Conservation (phyloP, 225 moss, liverwort and hornwort genomes). For the Antitrichia curtipendula region DNA sequence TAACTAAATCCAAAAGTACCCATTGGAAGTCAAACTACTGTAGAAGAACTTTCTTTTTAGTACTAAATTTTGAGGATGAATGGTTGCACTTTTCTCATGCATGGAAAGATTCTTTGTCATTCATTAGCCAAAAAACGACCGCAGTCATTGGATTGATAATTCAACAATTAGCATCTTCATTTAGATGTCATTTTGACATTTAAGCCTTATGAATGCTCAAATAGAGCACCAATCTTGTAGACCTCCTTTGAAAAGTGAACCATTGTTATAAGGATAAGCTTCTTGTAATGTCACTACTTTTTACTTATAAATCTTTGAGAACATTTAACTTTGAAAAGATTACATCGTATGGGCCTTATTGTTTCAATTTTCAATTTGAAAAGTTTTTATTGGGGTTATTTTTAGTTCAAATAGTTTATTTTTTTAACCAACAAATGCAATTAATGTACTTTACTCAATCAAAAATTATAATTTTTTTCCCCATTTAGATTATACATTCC, state of each 20-base stretch:
- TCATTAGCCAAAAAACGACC: no score
- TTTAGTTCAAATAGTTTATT: neutral
- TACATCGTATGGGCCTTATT: rapidly evolving
- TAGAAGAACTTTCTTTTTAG: no score
- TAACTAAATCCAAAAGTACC: no score
- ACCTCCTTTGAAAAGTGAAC: neutral
- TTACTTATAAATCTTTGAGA: neutral
- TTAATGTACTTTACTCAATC: neutral
- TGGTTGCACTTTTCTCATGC: no score
- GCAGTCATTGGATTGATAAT: no score
- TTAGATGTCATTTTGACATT: neutral
- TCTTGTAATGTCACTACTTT: neutral
- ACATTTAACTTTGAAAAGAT: neutral
- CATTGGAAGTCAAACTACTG: no score
- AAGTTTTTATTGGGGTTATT: neutral
- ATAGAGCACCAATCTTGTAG: neutral
- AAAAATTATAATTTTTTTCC: no score
- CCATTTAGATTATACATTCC: neutral
- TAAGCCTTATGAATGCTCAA: neutral
- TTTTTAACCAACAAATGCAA: neutral
- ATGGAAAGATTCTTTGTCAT: no score
- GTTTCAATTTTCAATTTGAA: neutral
- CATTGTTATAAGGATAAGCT: no score
- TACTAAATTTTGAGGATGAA: no score
- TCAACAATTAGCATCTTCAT: neutral